These are phyloP conservation scores for Maudiozyma serrabonitensis DNA, from an alignment of 805 yeast species.

Conservation along the genomic window DNA sequence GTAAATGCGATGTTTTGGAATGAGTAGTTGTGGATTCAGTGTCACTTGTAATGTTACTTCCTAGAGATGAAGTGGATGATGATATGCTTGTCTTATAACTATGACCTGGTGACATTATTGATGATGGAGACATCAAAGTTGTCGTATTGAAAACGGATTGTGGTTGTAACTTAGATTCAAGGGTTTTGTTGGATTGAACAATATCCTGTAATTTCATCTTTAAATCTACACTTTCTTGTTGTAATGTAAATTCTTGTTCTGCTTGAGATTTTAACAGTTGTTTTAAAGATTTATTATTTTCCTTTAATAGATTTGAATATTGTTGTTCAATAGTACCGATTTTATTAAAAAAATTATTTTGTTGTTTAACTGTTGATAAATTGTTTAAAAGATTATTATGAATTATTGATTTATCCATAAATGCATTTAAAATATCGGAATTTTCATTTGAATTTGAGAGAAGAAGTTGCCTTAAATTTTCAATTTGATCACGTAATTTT, in stretches of 20 bases:
- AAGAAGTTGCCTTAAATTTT: not conserved
- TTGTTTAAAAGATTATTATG: not conserved
- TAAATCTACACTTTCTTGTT: not conserved
- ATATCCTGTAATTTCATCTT: not conserved
- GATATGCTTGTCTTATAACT: not conserved
- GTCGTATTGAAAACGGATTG: not conserved
- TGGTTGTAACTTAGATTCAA: not conserved
- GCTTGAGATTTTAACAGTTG: not conserved
- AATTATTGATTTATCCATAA: not conserved
- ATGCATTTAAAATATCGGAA: not conserved
- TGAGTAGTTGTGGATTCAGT: not conserved
- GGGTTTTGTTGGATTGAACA: not conserved
- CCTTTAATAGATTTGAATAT: not conserved
- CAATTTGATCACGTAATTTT: constrained; percentile 14
- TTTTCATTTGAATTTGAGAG: not conserved
- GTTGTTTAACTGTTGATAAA: not conserved
- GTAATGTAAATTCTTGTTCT: not conserved
- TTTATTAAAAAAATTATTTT: not conserved
- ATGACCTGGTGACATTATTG: not conserved
- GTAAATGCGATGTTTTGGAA: not conserved
- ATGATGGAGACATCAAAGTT: not conserved
- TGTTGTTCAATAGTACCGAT: too few species aligned
- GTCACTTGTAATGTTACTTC: not conserved
- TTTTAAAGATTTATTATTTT: not conserved
- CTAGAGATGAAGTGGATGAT: not conserved